These are phyloP conservation scores for Cantharellus anzutake DNA, from an alignment of 768 basidiomycete species.

Conservation along the genomic window DNA sequence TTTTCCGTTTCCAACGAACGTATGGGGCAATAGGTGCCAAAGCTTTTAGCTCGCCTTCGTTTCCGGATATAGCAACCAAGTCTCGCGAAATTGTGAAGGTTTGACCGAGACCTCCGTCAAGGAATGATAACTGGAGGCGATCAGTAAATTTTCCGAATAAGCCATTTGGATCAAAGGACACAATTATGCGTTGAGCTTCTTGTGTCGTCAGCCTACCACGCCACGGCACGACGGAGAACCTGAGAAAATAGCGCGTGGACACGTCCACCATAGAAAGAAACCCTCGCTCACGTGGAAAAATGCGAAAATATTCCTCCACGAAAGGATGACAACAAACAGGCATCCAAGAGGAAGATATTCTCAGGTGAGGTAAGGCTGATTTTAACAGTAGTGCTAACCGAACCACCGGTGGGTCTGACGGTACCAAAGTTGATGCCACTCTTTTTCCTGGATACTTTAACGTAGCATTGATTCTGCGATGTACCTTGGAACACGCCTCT, in stretches of 20 bases:
- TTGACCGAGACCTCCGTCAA: conserved; percentile 16
- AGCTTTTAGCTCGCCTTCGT: conserved; percentile 27
- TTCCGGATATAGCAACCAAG: conserved; percentile 30
- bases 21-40: conserved; percentile 31
- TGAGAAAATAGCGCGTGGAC: background rate
- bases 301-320: background rate
- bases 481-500: background rate
- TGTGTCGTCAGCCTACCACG: background rate
- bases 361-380: background rate
- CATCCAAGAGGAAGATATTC: background rate
- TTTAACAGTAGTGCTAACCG: background rate
- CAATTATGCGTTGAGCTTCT: background rate
- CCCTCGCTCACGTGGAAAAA: background rate
- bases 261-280: background rate
- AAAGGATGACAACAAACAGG: background rate
- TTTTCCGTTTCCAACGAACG: conserved; percentile 11
- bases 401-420: background rate
- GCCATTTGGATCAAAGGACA: conserved; percentile 5
- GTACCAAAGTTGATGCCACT: background rate
- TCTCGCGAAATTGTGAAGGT: conserved; percentile 31
- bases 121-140: conserved; percentile 29
- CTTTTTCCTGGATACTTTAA: background rate
- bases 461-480: background rate
- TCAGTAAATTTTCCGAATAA: conserved; percentile 28
- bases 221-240: background rate